Evolutionary conservation across 2,329 filamentous ascomycete genomes (phyloP).

Genomic region (Fusarium fujikuroi): DNA sequence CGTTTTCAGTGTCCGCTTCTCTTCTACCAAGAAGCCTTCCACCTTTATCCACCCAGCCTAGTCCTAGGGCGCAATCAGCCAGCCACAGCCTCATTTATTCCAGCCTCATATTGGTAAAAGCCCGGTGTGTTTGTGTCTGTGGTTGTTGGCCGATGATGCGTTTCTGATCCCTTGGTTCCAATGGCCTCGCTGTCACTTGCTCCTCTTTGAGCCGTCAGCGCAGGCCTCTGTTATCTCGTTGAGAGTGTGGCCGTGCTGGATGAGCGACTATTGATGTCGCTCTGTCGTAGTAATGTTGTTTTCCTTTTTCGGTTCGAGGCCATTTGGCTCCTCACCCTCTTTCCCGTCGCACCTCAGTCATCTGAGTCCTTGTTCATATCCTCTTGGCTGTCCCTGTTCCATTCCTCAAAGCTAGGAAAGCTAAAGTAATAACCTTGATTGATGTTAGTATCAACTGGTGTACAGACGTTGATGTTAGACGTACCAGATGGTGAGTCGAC

Average conservation of each 20-base stretch:
- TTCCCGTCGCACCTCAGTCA: conserved; percentile 36
- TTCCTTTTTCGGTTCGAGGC: conserved; percentile 32
- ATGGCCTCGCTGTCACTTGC: conserved; percentile 32
- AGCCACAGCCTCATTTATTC: conserved; percentile 23
- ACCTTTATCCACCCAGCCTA: conserved; percentile 27
- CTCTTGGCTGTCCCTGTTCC: conserved; percentile 57
- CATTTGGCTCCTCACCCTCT: conserved; percentile 27
- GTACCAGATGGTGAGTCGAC: conserved; percentile 46
- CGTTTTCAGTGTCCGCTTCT: conserved; percentile 23
- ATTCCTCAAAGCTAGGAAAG: conserved; percentile 79
- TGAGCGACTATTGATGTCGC: conserved; percentile 19
- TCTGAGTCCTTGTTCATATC: conserved; percentile 40
- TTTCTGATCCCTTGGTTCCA: conserved; percentile 20
- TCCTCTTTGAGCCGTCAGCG: conserved; percentile 20
- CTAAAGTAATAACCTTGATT: conserved; percentile 70
- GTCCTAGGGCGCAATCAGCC: conserved; percentile 29
- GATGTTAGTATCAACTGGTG: conserved; percentile 50
- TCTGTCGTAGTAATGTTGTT: conserved; percentile 24
- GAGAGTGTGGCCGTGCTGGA: conserved; percentile 13
- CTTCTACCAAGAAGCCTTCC: conserved; percentile 17
- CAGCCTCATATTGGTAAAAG: conserved; percentile 5
- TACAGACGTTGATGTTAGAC: not conserved
- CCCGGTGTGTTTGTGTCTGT: conserved; percentile 9
- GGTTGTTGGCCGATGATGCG: conserved; percentile 19
- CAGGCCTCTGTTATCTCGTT: conserved; percentile 6